A percentile compares a stretch with the other conserved stretches of the same genome.
Evolutionary conservation across 768 basidiomycete species (phyloP).

Genomic region (Serendipita sp.): DNA sequence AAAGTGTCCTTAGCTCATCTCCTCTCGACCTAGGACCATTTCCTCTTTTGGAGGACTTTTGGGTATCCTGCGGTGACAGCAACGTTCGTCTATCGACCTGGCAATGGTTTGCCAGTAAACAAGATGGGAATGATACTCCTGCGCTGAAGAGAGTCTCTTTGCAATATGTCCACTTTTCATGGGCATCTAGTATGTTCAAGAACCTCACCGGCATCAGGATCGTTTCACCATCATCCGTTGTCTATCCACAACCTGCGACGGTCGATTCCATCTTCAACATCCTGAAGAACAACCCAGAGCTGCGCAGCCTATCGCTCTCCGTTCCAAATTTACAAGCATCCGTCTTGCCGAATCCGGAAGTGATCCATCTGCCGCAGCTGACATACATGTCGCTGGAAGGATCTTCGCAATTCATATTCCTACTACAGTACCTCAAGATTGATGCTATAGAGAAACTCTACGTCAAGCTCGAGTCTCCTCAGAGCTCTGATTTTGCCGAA

Average conservation of each 20-base stretch:
- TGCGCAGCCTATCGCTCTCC: neutral
- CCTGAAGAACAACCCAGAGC: neutral
- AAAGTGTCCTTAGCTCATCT: neutral
- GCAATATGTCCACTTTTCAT: constrained; percentile 36
- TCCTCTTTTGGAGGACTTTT: constrained; percentile 59
- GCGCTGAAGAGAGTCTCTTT: constrained; percentile 40
- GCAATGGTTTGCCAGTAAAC: constrained; percentile 39
- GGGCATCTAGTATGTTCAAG: constrained; percentile 23
- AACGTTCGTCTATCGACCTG: constrained; percentile 1
- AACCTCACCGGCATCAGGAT: constrained; percentile 32
- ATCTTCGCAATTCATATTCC: neutral
- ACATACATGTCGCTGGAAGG: neutral
- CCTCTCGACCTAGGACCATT: constrained; percentile 38
- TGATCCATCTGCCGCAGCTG: neutral
- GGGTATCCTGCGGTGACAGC: constrained; percentile 26
- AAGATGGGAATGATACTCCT: constrained; percentile 30
- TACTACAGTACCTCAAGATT: neutral
- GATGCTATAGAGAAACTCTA: neutral
- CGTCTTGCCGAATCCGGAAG: constrained; percentile 5
- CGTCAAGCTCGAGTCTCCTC: neutral
- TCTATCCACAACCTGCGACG: constrained; percentile 39
- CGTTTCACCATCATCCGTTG: constrained; percentile 46
- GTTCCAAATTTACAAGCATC: constrained; percentile 8
- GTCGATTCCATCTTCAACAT: neutral
- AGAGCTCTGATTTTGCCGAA: constrained; percentile 1